These are phyloP conservation scores for Posidonia oceanica DNA, from an alignment of 116 monocot genomes.

Conservation along the genomic window DNA sequence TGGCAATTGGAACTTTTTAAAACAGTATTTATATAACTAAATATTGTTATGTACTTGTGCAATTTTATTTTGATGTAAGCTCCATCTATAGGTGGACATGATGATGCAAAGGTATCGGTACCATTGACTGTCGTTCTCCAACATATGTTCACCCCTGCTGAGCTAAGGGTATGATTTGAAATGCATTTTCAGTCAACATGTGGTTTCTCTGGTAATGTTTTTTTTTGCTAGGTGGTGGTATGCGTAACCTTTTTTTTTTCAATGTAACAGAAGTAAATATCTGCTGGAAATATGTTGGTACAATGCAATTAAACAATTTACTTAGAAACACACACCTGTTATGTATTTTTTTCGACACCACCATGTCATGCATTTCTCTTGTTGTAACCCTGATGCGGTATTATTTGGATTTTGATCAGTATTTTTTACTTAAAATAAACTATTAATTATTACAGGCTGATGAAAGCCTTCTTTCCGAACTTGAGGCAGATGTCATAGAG, in stretches of 20 bases:
- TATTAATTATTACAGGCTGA: constrained; percentile 44
- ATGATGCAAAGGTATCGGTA: constrained; percentile 76
- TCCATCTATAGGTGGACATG: constrained; percentile 65
- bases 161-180: constrained; percentile 56
- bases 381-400: no score
- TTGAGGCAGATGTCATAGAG: constrained; percentile 80
- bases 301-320: no score
- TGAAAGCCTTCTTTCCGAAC: constrained; percentile 73
- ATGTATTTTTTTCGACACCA: no score
- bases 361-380: no score
- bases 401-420: no score
- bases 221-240: no score
- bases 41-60: background rate
- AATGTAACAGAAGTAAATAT: no score
- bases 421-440: background rate
- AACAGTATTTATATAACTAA: background rate
- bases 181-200: background rate
- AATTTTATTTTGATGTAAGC: background rate
- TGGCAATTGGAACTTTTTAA: background rate
- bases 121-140: constrained; percentile 56
- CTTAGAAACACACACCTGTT: no score
- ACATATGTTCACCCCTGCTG: constrained; percentile 88
- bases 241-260: no score
- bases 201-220: no score
- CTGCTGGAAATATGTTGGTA: no score